These are phyloP conservation scores for Paraconiothyrium brasiliense DNA, from an alignment of 2,329 filamentous ascomycete genomes.

Conservation along the genomic window DNA sequence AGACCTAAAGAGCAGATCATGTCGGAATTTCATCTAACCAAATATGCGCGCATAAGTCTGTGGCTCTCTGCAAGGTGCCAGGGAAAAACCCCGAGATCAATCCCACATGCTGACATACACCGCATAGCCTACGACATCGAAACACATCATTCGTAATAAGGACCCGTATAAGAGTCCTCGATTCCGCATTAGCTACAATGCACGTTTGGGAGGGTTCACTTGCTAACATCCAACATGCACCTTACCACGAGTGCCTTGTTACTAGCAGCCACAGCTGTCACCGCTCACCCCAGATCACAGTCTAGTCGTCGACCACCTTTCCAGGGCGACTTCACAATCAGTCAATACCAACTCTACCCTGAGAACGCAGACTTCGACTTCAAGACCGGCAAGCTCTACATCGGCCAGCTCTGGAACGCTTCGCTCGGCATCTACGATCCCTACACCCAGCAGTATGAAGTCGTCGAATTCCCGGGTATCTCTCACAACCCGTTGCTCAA, in stretches of 20 bases:
- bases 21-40: slow-evolving; percentile 2
- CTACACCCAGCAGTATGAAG: slow-evolving; percentile 22
- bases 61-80: not conserved
- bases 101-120: not conserved
- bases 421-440: slow-evolving; percentile 31
- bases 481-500: slow-evolving; percentile 29
- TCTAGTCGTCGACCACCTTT: not conserved
- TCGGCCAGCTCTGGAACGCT: slow-evolving; percentile 31
- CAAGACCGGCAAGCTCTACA: slow-evolving; percentile 26
- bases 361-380: slow-evolving; percentile 33
- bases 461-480: slow-evolving; percentile 25
- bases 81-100: not conserved
- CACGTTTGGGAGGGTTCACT: not conserved
- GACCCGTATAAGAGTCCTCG: not conserved
- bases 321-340: slow-evolving; percentile 20
- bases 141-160: not conserved
- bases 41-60: not conserved
- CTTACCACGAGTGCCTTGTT: not conserved
- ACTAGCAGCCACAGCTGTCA: not conserved
- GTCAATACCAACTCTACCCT: slow-evolving; percentile 28
- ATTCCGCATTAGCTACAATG: not conserved
- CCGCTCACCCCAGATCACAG: not conserved
- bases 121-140: not conserved
- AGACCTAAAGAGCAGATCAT: not conserved
- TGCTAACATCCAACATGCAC: not conserved